These are phyloP conservation scores for Alternaria sp. DNA, from an alignment of 2,329 filamentous ascomycete genomes.

Conservation along the genomic window DNA sequence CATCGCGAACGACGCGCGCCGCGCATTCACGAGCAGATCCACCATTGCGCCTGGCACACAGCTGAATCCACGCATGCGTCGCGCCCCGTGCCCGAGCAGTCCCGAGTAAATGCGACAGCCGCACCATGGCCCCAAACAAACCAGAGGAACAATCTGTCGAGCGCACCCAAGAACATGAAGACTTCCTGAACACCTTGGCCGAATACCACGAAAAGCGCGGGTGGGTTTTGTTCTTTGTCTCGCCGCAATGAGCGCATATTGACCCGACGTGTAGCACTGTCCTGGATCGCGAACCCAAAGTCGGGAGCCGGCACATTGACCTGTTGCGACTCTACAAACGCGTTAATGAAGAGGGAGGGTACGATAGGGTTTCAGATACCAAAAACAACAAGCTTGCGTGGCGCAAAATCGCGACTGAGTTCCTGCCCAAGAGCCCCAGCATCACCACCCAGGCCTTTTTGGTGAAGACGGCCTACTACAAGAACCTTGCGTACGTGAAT, in stretches of 20 bases:
- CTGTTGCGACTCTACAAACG: constrained; percentile 79
- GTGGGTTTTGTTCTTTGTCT: constrained; percentile 46
- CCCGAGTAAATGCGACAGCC: constrained; percentile 43
- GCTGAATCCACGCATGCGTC: constrained; percentile 28
- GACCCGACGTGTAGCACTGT: constrained; percentile 59
- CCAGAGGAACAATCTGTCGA: constrained; percentile 56
- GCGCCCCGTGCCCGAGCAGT: constrained; percentile 19
- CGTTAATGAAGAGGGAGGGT: constrained; percentile 79
- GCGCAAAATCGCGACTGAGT: constrained; percentile 78
- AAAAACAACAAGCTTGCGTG: constrained; percentile 83
- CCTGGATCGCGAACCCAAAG: constrained; percentile 81
- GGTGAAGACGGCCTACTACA: constrained; percentile 88
- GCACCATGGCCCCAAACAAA: constrained; percentile 54
- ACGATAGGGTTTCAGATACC: constrained; percentile 73
- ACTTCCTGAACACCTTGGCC: constrained; percentile 76
- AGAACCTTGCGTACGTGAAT: constrained; percentile 70
- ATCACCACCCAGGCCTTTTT: constrained; percentile 84
- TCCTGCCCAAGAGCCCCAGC: constrained; percentile 74
- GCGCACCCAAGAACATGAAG: constrained; percentile 69
- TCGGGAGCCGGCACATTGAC: constrained; percentile 78
- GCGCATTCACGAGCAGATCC: constrained; percentile 31
- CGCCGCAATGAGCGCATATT: constrained; percentile 29
- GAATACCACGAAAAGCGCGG: constrained; percentile 81
- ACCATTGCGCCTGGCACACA: constrained; percentile 32
- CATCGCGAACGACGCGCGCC: constrained; percentile 41